Conservation (phyloP, 495 filamentous ascomycete species). For the Hypoxylon lenormandii region DNA sequence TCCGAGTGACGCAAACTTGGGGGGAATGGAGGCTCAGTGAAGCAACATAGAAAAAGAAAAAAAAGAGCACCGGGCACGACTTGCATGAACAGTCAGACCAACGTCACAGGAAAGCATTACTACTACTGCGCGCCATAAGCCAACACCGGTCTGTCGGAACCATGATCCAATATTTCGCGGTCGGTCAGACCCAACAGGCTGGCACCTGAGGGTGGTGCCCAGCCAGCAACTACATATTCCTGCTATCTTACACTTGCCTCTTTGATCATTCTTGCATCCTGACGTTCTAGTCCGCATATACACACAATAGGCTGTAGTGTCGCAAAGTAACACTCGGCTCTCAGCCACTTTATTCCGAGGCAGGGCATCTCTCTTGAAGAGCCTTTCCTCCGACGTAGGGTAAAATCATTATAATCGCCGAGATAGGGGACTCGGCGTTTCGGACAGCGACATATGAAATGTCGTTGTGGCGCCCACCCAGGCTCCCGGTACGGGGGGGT, state of each 20-base stretch:
- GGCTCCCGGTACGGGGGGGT: background rate
- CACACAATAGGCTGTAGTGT: background rate
- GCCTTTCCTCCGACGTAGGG: constrained; percentile 3
- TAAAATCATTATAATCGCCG: constrained; percentile 13
- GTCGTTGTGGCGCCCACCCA: background rate
- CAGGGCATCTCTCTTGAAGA: background rate
- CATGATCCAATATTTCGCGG: constrained; percentile 3
- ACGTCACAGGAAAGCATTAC: background rate
- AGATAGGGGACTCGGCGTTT: constrained; percentile 22
- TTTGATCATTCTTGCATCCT: too few species aligned
- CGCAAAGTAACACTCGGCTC: background rate
- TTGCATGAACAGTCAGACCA: constrained; percentile 4
- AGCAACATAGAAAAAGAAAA: background rate
- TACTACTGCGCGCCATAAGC: background rate
- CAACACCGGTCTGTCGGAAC: constrained; percentile 13
- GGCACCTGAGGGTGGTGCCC: background rate
- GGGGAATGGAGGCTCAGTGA: constrained; percentile 20
- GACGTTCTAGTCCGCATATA: background rate
- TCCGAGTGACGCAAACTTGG: constrained; percentile 30
- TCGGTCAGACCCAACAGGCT: background rate
- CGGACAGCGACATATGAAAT: background rate
- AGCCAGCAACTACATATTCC: too few species aligned
- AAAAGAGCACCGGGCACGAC: background rate
- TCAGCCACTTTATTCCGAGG: background rate
- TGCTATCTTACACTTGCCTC: too few species aligned